Percentiles rank a stretch among this genome's conserved stretches.
Conservation (phyloP, 441 rosid species). For the Pelargonium citronellum region DNA sequence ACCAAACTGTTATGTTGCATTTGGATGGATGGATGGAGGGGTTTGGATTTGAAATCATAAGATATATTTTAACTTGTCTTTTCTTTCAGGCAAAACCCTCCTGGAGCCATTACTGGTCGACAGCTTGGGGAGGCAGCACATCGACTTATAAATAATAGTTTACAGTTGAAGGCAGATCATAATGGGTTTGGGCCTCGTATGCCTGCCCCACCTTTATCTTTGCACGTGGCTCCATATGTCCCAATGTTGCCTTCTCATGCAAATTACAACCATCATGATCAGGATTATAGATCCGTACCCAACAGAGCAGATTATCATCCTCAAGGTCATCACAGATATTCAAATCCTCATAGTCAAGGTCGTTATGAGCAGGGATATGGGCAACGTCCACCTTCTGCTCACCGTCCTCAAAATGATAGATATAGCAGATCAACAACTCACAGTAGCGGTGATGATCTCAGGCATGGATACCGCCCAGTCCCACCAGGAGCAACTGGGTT, state of each 20-base stretch:
- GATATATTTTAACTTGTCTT: background rate
- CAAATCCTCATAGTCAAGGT: slow-evolving; percentile 16
- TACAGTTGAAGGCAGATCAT: slow-evolving; percentile 37
- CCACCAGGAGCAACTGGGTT: slow-evolving; percentile 13
- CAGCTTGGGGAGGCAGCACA: slow-evolving; percentile 73
- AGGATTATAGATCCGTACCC: slow-evolving; percentile 19
- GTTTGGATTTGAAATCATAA: background rate
- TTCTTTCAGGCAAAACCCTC: slow-evolving; percentile 52
- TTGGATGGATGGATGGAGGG: background rate
- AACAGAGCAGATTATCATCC: slow-evolving; percentile 26
- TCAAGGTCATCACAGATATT: slow-evolving; percentile 17
- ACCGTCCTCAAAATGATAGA: slow-evolving; percentile 27
- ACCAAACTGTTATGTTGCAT: background rate
- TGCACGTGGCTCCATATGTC: slow-evolving; percentile 20
- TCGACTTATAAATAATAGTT: slow-evolving; percentile 56
- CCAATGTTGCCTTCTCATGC: slow-evolving; percentile 27
- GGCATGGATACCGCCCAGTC: slow-evolving; percentile 5
- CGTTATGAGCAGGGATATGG: slow-evolving; percentile 21
- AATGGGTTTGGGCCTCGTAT: slow-evolving; percentile 23
- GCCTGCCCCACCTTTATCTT: slow-evolving; percentile 21
- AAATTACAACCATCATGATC: slow-evolving; percentile 28
- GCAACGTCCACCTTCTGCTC: slow-evolving; percentile 19
- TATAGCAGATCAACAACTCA: slow-evolving; percentile 16
- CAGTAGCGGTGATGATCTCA: slow-evolving; percentile 21
- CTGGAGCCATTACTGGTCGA: slow-evolving; percentile 47